These are phyloP conservation scores for Adansonia rubrostipa DNA, from an alignment of 441 rosid genomes.

Conservation along the genomic window DNA sequence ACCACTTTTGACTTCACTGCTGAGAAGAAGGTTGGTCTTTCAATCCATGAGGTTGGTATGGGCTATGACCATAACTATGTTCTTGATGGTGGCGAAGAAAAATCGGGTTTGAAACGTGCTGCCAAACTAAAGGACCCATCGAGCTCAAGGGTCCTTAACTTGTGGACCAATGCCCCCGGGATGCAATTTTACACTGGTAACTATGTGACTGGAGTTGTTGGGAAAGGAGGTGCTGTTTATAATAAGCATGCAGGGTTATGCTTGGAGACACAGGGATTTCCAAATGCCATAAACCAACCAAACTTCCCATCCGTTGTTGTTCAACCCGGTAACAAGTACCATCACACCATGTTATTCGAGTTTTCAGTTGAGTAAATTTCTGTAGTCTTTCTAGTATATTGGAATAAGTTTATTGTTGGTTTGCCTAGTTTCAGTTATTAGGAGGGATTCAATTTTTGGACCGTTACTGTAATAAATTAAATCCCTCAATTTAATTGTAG, in stretches of 20 bases:
- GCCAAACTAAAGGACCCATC: slow-evolving; percentile 67
- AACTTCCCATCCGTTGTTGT: slow-evolving; percentile 79
- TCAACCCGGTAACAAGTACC: slow-evolving; percentile 75
- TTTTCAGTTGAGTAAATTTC: slow-evolving; percentile 61
- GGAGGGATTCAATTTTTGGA: no score
- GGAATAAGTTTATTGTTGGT: slow-evolving; percentile 19
- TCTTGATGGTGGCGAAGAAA: slow-evolving; percentile 70
- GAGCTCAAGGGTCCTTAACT: slow-evolving; percentile 68
- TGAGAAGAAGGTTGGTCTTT: slow-evolving; percentile 68
- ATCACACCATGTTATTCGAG: slow-evolving; percentile 77
- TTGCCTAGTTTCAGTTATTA: slow-evolving; percentile 21
- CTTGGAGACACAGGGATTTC: slow-evolving; percentile 91
- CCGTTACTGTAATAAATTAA: no score
- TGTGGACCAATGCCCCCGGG: slow-evolving; percentile 87
- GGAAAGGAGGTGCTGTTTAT: slow-evolving; percentile 74
- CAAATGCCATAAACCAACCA: slow-evolving; percentile 76
- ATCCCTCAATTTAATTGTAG: no score
- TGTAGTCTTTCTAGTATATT: slow-evolving; percentile 1
- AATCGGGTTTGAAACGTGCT: slow-evolving; percentile 66
- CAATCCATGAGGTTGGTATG: slow-evolving; percentile 71
- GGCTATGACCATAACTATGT: slow-evolving; percentile 91
- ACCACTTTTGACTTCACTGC: slow-evolving; percentile 81
- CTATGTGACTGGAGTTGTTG: slow-evolving; percentile 72
- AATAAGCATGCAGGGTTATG: slow-evolving; percentile 83
- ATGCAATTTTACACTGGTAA: slow-evolving; percentile 89